These are phyloP conservation scores for Lipomyces orientalis DNA, from an alignment of 805 yeast genomes.

Conservation along the genomic window DNA sequence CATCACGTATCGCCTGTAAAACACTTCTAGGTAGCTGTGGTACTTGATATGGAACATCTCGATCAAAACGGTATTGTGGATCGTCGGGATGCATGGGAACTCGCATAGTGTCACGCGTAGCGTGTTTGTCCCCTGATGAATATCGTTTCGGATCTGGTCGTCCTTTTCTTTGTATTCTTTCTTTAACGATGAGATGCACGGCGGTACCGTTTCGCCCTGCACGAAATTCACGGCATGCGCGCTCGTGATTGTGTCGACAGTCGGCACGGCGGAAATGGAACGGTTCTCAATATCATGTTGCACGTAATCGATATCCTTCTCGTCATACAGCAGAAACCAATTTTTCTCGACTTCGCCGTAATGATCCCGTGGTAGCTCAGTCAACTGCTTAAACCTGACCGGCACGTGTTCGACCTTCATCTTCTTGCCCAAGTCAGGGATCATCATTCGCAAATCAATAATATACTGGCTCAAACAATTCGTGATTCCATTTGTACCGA, in stretches of 20 bases:
- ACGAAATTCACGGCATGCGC: background rate
- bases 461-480: slow-evolving; percentile 27
- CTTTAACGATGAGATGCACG: slow-evolving; percentile 9
- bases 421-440: slow-evolving; percentile 27
- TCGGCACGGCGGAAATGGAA: slow-evolving; percentile 12
- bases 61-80: slow-evolving; percentile 33
- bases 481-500: slow-evolving; percentile 19
- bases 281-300: slow-evolving; percentile 21
- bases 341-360: slow-evolving; percentile 25
- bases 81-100: slow-evolving; percentile 36
- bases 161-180: slow-evolving; percentile 10
- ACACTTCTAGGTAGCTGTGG: slow-evolving; percentile 14
- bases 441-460: slow-evolving; percentile 24
- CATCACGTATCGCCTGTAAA: slow-evolving; percentile 28
- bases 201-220: background rate
- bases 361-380: slow-evolving; percentile 19
- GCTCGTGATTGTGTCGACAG: background rate
- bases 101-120: slow-evolving; percentile 34
- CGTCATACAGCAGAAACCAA: slow-evolving; percentile 31
- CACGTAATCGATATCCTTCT: slow-evolving; percentile 22
- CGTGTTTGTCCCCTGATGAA: slow-evolving; percentile 34
- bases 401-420: slow-evolving; percentile 24
- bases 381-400: slow-evolving; percentile 15
- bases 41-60: slow-evolving; percentile 31
- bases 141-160: background rate